phyloP scores from a whole-genome alignment of 306 rosid species.

The Acacia melanoxylon region DNA sequence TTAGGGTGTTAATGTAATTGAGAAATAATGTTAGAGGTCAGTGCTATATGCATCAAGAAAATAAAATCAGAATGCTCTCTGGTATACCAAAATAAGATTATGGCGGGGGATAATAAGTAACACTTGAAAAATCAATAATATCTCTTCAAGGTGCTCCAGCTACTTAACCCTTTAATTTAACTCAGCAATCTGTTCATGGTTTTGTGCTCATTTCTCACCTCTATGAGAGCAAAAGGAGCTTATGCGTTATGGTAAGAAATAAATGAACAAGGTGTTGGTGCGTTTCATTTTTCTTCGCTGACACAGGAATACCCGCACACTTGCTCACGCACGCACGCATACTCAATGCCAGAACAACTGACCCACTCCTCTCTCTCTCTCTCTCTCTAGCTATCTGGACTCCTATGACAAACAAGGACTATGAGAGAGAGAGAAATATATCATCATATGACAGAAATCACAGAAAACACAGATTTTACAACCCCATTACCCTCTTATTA shows the following conservation, averaged over 20 bases:
- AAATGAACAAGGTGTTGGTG: constrained; percentile 56
- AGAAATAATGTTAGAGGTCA: too few relatives aligned
- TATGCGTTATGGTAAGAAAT: neutral
- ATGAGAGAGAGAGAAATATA: constrained; percentile 39
- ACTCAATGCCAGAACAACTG: constrained; percentile 51
- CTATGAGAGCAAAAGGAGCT: too few relatives aligned
- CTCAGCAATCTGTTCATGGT: too few relatives aligned
- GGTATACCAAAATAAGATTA: too few relatives aligned
- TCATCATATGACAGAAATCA: constrained; percentile 46
- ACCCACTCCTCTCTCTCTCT: constrained; percentile 38
- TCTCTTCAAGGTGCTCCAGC: too few relatives aligned
- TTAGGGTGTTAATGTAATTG: too few relatives aligned
- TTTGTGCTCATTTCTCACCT: neutral
- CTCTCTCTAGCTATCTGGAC: constrained; percentile 38
- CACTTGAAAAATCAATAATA: too few relatives aligned
- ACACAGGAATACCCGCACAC: constrained; percentile 99
- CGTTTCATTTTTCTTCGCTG: constrained; percentile 81
- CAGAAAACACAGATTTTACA: constrained; percentile 51
- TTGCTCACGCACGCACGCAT: constrained; percentile 99
- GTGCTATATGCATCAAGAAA: too few relatives aligned
- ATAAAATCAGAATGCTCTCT: too few relatives aligned
- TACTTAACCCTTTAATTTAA: too few relatives aligned
- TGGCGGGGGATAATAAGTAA: too few relatives aligned
- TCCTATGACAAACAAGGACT: constrained; percentile 39
- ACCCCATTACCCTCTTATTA: constrained; percentile 29